Evolutionary conservation across 202 grass and related monocot genomes (phyloP), one percentile per base, ranked within the genome.

Genomic region (Musa balbisiana): DNA sequence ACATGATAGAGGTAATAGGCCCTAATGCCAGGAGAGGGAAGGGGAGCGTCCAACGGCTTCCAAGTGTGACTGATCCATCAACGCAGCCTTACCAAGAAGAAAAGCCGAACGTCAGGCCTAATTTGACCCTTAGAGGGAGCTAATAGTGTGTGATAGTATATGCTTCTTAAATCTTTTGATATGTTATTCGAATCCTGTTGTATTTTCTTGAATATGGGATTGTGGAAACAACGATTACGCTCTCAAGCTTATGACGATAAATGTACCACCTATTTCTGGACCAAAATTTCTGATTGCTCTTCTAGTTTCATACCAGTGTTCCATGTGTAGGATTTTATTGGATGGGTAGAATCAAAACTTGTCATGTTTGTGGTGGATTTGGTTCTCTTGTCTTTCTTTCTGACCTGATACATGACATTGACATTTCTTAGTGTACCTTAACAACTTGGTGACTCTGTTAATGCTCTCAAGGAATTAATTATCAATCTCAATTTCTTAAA

Each of bases 1-100:
- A 92, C 87, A 90, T 98, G 94, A 98, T 98, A 6, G 94, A 98
- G 82, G 87, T 94, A 81, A 98, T 98, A 19, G 94, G 94, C 2
- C 94, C 94, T 33, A 94, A 98, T 11, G 88, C 94, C 55, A 87
- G 91, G 80, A 93, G 85, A 83, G 84, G 85, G 21, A 98, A 94
- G 72, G 94, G 94, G 67, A 91, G 88, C 15, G 88, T 89, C 24
- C 80, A 89, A 50, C 87, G 91, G 52, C 68, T 98, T 49, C 94
- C 88, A 0, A 88, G 91, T 52, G 79, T 94, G 27, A 73, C 81
- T 49, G 91, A 98, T 80, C 81, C 94, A 14, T 79, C 91, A 8
- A 91, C 79, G 11, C 83, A 91, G 55, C 87, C 88, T 11, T 92
- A 80, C 83, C 87, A 85, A 77, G 95, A 94, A 79, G 91, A 94